Conservation (phyloP, 495 filamentous ascomycete genomes). For the Aspergillus nidulans region DNA sequence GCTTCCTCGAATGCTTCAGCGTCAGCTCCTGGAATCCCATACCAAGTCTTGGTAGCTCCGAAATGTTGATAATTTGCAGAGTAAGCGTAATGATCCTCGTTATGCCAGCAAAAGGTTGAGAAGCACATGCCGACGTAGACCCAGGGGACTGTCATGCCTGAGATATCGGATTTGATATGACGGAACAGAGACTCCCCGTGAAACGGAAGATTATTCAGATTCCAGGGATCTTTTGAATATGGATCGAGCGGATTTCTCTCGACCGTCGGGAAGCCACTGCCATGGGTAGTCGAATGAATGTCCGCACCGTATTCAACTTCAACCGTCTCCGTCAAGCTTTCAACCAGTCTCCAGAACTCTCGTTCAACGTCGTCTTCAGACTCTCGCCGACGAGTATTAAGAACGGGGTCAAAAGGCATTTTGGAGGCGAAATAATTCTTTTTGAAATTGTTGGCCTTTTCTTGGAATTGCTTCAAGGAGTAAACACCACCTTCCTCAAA, state of each 20-base stretch:
- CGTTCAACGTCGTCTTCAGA: constrained; percentile 95
- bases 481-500: constrained; percentile 98
- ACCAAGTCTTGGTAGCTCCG: constrained; percentile 98
- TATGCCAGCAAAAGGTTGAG: constrained; percentile 99
- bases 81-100: constrained; percentile 97
- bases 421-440: constrained; percentile 87
- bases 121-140: constrained; percentile 99
- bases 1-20: constrained; percentile 91
- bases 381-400: constrained; percentile 72
- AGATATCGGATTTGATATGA: constrained; percentile 97
- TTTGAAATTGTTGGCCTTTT: constrained; percentile 92
- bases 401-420: constrained; percentile 82
- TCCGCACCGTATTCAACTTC: constrained; percentile 98
- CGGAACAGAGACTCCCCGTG: constrained; percentile 90
- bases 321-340: constrained; percentile 88
- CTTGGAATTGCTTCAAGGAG: constrained; percentile 92
- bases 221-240: constrained; percentile 90
- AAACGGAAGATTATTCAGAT: constrained; percentile 88
- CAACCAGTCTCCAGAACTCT: constrained; percentile 94
- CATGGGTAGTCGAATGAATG: constrained; percentile 97
- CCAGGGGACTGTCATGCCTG: constrained; percentile 99
- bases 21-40: constrained; percentile 92
- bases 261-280: constrained; percentile 93
- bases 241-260: constrained; percentile 84
- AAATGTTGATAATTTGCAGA: constrained; percentile 99